A percentile compares a stretch with the other conserved stretches of the same genome.
Evolutionary conservation across 768 basidiomycete species (phyloP).

Genomic region (Suillus brevipes): DNA sequence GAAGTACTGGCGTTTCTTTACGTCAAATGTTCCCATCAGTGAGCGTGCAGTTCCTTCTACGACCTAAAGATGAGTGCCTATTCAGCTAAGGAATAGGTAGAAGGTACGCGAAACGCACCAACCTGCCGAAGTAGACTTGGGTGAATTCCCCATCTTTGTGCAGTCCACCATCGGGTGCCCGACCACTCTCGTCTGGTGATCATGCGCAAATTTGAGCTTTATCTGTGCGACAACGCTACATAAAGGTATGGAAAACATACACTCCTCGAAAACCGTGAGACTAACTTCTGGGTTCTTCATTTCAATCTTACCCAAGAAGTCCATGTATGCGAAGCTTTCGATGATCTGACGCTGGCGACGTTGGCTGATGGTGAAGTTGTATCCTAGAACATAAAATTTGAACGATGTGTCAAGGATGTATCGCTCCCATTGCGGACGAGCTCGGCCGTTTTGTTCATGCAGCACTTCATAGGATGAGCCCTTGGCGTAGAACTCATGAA

Average conservation of each 20-base stretch:
- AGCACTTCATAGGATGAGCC: constrained; percentile 69
- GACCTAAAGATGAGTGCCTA: constrained; percentile 38
- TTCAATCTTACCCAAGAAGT: constrained; percentile 74
- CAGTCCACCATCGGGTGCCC: constrained; percentile 47
- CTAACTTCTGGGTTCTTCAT: constrained; percentile 77
- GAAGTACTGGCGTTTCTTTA: constrained; percentile 88
- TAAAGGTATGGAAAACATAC: constrained; percentile 42
- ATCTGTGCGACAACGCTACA: neutral
- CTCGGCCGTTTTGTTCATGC: constrained; percentile 53
- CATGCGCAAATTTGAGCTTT: neutral
- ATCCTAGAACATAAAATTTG: constrained; percentile 74
- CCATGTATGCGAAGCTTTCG: constrained; percentile 85
- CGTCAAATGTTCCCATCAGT: constrained; percentile 71
- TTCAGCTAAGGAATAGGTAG: neutral
- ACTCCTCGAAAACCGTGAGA: constrained; percentile 83
- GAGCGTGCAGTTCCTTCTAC: constrained; percentile 66
- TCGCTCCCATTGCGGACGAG: constrained; percentile 51
- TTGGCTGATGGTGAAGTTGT: constrained; percentile 74
- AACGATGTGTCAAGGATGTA: constrained; percentile 72
- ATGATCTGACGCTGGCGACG: constrained; percentile 64
- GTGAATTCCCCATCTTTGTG: constrained; percentile 69
- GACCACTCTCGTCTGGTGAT: constrained; percentile 48
- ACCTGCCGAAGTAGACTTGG: constrained; percentile 81
- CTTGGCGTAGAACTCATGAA: constrained; percentile 77
- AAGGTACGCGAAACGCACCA: constrained; percentile 56